phyloP scores from a whole-genome alignment of 805 yeast genomes.

The Candida palmyrensis region DNA sequence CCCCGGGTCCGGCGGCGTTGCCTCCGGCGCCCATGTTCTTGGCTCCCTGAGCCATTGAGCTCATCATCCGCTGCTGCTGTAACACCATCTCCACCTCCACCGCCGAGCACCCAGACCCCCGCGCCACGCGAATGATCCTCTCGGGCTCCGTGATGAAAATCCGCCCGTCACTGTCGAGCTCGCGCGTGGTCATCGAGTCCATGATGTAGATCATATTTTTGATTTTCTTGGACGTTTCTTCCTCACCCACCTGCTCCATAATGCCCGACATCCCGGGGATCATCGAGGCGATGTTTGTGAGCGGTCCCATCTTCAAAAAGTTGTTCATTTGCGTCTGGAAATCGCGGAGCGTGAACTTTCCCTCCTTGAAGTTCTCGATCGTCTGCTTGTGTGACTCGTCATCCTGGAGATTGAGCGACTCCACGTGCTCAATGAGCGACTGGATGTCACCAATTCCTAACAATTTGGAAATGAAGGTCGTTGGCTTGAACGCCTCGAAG shows the following conservation, averaged over 20 bases:
- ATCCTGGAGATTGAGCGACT: slow-evolving; percentile 64
- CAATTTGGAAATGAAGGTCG: slow-evolving; percentile 82
- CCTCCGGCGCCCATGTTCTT: slow-evolving; percentile 32
- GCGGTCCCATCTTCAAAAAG: slow-evolving; percentile 94
- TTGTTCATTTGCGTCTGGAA: slow-evolving; percentile 93
- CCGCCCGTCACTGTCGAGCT: slow-evolving; percentile 85
- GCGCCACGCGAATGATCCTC: slow-evolving; percentile 83
- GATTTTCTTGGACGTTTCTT: slow-evolving; percentile 78
- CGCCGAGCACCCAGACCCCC: slow-evolving; percentile 90
- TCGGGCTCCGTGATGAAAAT: slow-evolving; percentile 76
- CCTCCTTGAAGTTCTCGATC: slow-evolving; percentile 89
- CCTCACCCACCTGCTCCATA: slow-evolving; percentile 86
- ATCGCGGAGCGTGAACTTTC: slow-evolving; percentile 87
- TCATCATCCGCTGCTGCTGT: slow-evolving; percentile 91
- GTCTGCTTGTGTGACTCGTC: slow-evolving; percentile 79
- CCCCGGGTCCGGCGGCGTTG: slow-evolving; percentile 4
- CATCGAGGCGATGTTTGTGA: slow-evolving; percentile 91
- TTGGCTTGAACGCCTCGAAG: slow-evolving; percentile 85
- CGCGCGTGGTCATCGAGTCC: slow-evolving; percentile 94
- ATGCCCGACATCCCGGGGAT: slow-evolving; percentile 85
- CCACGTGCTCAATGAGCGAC: slow-evolving; percentile 90
- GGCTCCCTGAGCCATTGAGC: slow-evolving; percentile 77
- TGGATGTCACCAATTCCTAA: slow-evolving; percentile 95
- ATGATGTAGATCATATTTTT: slow-evolving; percentile 85
- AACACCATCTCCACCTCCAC: slow-evolving; percentile 90